Evolutionary conservation across 495 filamentous ascomycete species (phyloP).

Genomic region (Penicillium herquei): DNA sequence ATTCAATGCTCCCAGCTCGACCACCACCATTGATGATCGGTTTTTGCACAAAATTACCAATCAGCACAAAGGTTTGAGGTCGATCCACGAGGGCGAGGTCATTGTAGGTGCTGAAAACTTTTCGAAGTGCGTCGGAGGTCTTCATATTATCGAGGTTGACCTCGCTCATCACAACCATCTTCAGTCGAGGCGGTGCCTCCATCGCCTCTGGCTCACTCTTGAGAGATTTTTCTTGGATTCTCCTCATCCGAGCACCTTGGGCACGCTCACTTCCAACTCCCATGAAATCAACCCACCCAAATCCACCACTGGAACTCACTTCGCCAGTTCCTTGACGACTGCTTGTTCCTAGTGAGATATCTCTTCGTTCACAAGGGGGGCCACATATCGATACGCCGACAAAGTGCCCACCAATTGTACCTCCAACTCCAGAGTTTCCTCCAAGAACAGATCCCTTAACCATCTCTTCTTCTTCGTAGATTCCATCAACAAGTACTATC

Average conservation of each 20-base stretch:
- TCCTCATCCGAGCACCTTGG: conserved; percentile 76
- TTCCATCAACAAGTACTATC: conserved; percentile 90
- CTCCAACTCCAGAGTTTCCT: conserved; percentile 76
- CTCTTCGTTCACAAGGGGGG: conserved; percentile 83
- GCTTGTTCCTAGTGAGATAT: conserved; percentile 70
- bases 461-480: conserved; percentile 89
- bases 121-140: conserved; percentile 72
- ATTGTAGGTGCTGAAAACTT: conserved; percentile 69
- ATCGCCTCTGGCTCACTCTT: conserved; percentile 19
- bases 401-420: conserved; percentile 84
- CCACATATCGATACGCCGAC: conserved; percentile 85
- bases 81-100: conserved; percentile 45
- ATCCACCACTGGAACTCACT: conserved; percentile 66
- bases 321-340: conserved; percentile 53
- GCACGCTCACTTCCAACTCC: conserved; percentile 89
- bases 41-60: conserved; percentile 79
- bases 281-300: conserved; percentile 96
- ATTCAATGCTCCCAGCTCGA: conserved; percentile 76
- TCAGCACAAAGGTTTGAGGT: conserved; percentile 74
- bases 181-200: conserved; percentile 39
- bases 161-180: conserved; percentile 74
- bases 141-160: conserved; percentile 79
- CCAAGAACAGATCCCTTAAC: conserved; percentile 64
- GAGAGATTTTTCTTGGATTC: conserved; percentile 55
- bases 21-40: conserved; percentile 65